These are phyloP conservation scores for Corallochytrium limacisporum DNA, from an alignment of 78 protist species.

Conservation along the genomic window DNA sequence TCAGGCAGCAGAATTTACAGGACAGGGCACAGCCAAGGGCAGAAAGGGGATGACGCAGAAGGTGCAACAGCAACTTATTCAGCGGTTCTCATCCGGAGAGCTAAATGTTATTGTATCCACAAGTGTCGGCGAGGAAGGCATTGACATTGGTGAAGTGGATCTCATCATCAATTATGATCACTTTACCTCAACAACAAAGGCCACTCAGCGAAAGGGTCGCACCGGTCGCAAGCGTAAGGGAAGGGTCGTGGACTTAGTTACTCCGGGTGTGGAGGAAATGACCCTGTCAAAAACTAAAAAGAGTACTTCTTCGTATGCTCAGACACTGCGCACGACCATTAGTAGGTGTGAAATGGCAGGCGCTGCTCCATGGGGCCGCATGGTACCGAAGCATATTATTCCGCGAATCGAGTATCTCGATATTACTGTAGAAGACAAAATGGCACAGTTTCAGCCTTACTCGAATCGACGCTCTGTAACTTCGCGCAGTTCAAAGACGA, in stretches of 20 bases:
- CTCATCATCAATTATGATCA: not conserved
- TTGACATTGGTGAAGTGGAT: conserved; percentile 21
- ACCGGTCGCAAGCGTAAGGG: conserved; percentile 2
- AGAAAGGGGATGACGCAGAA: conserved; percentile 1
- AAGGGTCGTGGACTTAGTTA: not conserved
- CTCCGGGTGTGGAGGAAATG: no score
- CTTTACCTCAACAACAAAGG: not conserved
- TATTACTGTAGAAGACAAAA: no score
- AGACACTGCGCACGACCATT: no score
- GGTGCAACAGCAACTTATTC: not conserved
- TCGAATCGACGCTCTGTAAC: no score
- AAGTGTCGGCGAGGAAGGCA: conserved; percentile 21
- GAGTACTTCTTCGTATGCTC: no score
- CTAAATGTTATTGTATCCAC: conserved; percentile 5
- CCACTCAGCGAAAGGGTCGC: conserved; percentile 2
- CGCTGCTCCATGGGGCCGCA: no score
- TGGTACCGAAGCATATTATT: no score
- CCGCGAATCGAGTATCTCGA: no score
- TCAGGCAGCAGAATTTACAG: not conserved
- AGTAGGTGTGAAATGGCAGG: no score
- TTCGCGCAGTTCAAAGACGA: no score
- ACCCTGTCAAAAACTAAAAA: no score
- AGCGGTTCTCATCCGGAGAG: not conserved
- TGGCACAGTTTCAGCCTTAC: no score
- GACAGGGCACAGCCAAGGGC: not conserved